Percentiles rank a stretch among this genome's conserved stretches.
Conservation (phyloP, 305 asterid genomes). For the Fraxinus sp. region DNA sequence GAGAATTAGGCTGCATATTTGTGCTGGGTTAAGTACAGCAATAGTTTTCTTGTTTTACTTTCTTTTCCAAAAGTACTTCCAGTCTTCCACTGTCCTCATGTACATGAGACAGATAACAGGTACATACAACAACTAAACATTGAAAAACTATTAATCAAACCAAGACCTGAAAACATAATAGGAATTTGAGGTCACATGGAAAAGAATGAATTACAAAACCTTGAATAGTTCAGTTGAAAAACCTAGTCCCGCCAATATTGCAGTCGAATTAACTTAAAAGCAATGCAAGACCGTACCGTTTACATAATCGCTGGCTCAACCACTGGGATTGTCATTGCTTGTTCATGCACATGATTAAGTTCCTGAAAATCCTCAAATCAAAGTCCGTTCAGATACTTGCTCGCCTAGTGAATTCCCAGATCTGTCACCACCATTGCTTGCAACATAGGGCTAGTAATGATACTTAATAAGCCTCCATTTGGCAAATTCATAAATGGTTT, state of each 20-base stretch:
- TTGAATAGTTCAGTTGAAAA: neutral
- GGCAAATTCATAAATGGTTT: neutral
- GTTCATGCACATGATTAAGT: neutral
- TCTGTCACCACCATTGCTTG: neutral
- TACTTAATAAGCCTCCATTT: neutral
- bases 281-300: neutral
- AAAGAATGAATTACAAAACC: neutral
- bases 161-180: neutral
- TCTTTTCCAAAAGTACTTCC: neutral
- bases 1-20: neutral
- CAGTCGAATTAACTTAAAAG: neutral
- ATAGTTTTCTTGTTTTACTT: neutral
- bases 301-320: neutral
- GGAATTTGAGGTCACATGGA: neutral
- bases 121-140: neutral
- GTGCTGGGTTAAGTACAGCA: neutral
- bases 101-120: neutral
- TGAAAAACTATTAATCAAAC: neutral
- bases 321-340: neutral
- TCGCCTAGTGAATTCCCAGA: neutral
- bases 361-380: neutral
- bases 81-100: neutral
- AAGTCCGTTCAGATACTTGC: neutral
- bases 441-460: neutral
- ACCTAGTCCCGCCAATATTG: neutral